Conservation (phyloP, 768 basidiomycete species). For the Suillus subaureus region DNA sequence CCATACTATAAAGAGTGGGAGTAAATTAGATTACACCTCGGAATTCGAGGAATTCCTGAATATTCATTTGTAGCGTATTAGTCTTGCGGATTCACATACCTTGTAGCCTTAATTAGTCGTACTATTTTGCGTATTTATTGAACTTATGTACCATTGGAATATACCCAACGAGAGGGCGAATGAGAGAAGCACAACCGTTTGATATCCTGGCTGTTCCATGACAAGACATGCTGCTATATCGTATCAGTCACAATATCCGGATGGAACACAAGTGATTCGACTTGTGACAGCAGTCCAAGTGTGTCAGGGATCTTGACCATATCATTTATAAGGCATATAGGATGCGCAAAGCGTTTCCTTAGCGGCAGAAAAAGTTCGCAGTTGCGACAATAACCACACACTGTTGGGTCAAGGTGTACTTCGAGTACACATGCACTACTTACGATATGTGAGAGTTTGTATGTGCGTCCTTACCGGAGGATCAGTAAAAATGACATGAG, state of each 20-base stretch:
- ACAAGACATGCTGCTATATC: not conserved
- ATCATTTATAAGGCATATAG: too few species aligned
- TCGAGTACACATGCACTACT: too few species aligned
- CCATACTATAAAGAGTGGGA: constrained; percentile 1
- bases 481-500: not conserved
- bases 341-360: too few species aligned
- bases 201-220: not conserved
- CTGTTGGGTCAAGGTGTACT: not conserved
- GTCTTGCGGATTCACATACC: not conserved
- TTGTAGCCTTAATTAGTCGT: not conserved
- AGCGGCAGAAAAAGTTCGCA: too few species aligned
- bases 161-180: too few species aligned
- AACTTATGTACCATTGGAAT: too few species aligned
- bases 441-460: not conserved
- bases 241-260: not conserved
- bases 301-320: too few species aligned
- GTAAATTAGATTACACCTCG: not conserved
- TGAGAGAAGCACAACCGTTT: not conserved
- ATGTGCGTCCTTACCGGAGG: not conserved
- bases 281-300: too few species aligned
- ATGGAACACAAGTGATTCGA: not conserved
- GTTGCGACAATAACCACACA: too few species aligned
- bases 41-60: not conserved
- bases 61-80: not conserved
- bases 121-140: not conserved